Evolutionary conservation across 75 land plant genomes (phyloP).

Genomic region (Pinus tabuliformis): DNA sequence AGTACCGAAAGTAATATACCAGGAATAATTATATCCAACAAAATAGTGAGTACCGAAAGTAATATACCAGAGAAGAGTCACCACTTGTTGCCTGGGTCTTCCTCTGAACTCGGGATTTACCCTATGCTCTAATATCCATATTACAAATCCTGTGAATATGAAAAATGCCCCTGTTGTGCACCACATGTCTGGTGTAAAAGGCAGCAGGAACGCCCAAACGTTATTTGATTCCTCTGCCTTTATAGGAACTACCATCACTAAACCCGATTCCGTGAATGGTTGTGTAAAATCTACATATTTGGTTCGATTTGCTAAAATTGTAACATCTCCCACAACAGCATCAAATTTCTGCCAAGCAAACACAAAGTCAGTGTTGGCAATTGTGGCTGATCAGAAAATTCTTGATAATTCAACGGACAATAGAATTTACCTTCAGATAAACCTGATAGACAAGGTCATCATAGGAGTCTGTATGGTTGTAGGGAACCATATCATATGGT

Average conservation of each 20-base stretch:
- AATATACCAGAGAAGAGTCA: too few relatives aligned
- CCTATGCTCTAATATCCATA: conserved; percentile 32
- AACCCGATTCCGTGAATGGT: conserved; percentile 47
- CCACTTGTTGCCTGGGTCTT: background rate
- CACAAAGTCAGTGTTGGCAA: background rate
- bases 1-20: too few relatives aligned
- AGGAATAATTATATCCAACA: too few relatives aligned
- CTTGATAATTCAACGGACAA: background rate
- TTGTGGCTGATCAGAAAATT: background rate
- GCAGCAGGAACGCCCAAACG: conserved; percentile 47
- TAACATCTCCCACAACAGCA: conserved; percentile 60
- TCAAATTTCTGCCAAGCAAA: conserved; percentile 47
- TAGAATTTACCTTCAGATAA: conserved; percentile 19
- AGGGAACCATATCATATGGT: conserved; percentile 16
- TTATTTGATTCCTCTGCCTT: conserved; percentile 14
- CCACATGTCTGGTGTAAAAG: conserved; percentile 47
- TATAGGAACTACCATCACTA: conserved; percentile 41
- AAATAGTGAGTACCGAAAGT: too few relatives aligned
- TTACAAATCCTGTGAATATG: background rate
- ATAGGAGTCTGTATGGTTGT: conserved; percentile 17
- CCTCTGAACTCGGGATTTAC: conserved; percentile 20
- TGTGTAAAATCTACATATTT: conserved; percentile 26
- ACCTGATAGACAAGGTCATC: conserved; percentile 25
- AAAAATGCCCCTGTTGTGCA: background rate
- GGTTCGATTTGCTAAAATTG: conserved; percentile 36